phyloP scores from a whole-genome alignment of 371 early-diverging fungal species.

The Mucor circinelloides region DNA sequence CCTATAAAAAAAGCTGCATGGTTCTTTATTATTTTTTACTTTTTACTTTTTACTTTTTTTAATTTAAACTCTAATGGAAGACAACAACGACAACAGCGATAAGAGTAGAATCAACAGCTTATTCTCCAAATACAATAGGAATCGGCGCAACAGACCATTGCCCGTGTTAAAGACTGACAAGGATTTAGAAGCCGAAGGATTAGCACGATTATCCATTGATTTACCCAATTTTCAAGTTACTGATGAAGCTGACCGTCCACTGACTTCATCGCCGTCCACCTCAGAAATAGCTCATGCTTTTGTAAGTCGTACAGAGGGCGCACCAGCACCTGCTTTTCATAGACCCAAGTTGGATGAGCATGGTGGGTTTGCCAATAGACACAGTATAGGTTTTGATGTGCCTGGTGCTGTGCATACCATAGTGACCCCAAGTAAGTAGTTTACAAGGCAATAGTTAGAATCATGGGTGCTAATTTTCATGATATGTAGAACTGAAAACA shows the following conservation, averaged over 20 bases:
- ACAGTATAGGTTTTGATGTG: constrained; percentile 35
- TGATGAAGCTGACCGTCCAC: constrained; percentile 13
- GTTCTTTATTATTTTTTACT: not conserved
- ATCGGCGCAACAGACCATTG: constrained; percentile 12
- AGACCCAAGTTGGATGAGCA: not conserved
- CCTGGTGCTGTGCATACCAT: constrained; percentile 40
- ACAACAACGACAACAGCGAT: not conserved
- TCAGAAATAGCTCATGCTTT: constrained; percentile 5
- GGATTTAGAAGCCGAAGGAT: constrained; percentile 26
- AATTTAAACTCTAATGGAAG: not conserved
- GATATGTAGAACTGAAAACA: constrained; percentile 9
- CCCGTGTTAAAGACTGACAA: constrained; percentile 33
- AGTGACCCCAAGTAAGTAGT: constrained; percentile 28
- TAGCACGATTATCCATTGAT: constrained; percentile 18
- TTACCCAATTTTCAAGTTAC: constrained; percentile 11
- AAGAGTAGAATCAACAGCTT: not conserved
- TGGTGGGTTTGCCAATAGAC: constrained; percentile 4
- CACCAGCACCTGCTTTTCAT: not conserved
- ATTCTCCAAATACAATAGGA: constrained; percentile 2
- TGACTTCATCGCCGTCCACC: not conserved
- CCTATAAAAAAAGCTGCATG: not conserved
- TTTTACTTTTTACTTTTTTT: not conserved
- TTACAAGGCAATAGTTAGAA: not conserved
- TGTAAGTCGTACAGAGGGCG: not conserved
- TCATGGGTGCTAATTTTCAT: not conserved